Evolutionary conservation across 1,284 basidiomycete genomes (phyloP), one percentile per base, ranked within the genome.

Genomic region (Leucoagaricus sp.): DNA sequence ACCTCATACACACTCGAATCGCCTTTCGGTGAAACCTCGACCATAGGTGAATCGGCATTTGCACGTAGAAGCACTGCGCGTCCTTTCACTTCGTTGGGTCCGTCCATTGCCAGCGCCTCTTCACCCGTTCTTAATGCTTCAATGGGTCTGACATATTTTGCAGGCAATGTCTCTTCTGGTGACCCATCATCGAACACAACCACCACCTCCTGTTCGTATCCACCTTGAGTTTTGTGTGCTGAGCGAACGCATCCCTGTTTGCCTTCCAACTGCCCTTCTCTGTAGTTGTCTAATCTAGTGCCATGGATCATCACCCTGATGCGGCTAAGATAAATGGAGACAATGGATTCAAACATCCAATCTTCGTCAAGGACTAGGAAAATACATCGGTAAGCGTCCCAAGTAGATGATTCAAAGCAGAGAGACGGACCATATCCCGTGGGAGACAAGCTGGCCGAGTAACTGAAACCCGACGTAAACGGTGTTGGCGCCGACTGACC

Each of bases 191-290:
- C 69, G 52, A 79, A 74, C 26, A 62, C 65, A 47, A 75, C 69
- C 59, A 67, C 74, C 54, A 73, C 78, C 19, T 72, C 78, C 63
- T 77, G 75, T 49, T 72, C 73, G 58, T 70, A 72, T 15, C 64
- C 67, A 1, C 62, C 60, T 1, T 70, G 69, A 10, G 64, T 67
- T 17, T 67, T 64, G 10, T 67, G 65, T 4, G 72, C 72, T 33
- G 70, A 70, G n/a, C 69, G 50, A 33, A 79, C 63, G 12, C 66
- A 67, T 1, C 82, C 87, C 31, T 72, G 65, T 49, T 72, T 72
- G 25, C 72, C 74, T 60, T 90, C 84, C 63, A 77, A 77, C 33
- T 81, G 76, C 36, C 86, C 86, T 28, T 75, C 70, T 49, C 82
- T 75, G 73, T 85, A 89, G 38, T 70, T 68, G 10, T 66, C 65